These are phyloP conservation scores for Cryptosporidium parvum DNA, from an alignment of 169 alveolate species.

Conservation along the genomic window DNA sequence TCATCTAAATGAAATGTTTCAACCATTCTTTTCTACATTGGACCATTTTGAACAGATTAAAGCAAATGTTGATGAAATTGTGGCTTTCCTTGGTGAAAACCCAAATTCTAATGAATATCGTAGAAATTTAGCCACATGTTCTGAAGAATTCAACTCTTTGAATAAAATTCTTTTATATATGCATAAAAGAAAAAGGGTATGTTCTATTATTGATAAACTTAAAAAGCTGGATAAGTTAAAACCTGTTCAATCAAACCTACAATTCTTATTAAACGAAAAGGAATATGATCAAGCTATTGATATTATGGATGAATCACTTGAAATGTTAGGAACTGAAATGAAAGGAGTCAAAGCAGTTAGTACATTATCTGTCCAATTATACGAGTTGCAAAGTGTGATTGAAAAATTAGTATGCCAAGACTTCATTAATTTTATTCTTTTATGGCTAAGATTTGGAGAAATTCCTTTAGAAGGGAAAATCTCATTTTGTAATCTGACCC, in stretches of 20 bases:
- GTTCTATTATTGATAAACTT: not conserved
- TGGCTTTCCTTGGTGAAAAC: not conserved
- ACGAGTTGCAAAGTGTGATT: slow-evolving; percentile 24
- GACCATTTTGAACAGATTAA: slow-evolving; percentile 1
- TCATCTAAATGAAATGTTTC: slow-evolving; percentile 3
- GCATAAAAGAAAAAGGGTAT: not conserved
- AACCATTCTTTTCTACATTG: slow-evolving; percentile 32
- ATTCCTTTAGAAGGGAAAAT: not conserved
- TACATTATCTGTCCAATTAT: slow-evolving; percentile 32
- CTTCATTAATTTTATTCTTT: slow-evolving; percentile 13
- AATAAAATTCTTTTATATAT: not conserved
- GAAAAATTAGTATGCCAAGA: slow-evolving; percentile 40
- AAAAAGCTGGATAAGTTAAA: slow-evolving; percentile 7
- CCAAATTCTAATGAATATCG: not conserved
- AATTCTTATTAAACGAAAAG: slow-evolving; percentile 21
- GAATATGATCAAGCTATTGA: slow-evolving; percentile 23
- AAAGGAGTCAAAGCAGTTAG: slow-evolving; percentile 19
- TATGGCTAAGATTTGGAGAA: slow-evolving; percentile 11
- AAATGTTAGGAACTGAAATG: slow-evolving; percentile 11
- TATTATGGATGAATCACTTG: slow-evolving; percentile 1
- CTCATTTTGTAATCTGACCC: not conserved
- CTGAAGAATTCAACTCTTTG: not conserved
- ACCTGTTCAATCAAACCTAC: slow-evolving; percentile 12
- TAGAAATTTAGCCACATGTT: not conserved
- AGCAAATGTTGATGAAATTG: not conserved